These are phyloP conservation scores for Talaromyces sp. DNA, from an alignment of 2,329 filamentous ascomycete species.

Conservation along the genomic window DNA sequence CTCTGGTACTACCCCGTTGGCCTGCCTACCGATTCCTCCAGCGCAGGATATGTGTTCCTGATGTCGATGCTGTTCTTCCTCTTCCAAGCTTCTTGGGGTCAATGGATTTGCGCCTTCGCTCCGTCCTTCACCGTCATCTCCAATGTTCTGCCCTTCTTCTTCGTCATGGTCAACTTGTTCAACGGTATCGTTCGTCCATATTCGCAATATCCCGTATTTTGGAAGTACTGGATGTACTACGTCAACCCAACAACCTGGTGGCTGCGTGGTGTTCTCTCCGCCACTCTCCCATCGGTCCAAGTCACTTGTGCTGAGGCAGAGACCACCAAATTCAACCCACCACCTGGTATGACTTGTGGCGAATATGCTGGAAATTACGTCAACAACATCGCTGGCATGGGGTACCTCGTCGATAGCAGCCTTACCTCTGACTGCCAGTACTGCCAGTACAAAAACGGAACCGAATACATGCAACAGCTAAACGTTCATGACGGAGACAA, in stretches of 20 bases:
- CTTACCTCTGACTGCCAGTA: constrained; percentile 67
- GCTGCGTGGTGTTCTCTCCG: constrained; percentile 70
- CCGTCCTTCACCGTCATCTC: constrained; percentile 77
- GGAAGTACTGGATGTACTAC: constrained; percentile 72
- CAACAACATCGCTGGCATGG: constrained; percentile 48
- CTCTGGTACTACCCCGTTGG: constrained; percentile 79
- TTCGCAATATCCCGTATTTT: constrained; percentile 66
- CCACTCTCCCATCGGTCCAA: constrained; percentile 57
- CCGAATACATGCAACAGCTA: constrained; percentile 65
- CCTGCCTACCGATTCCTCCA: constrained; percentile 64
- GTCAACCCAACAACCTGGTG: constrained; percentile 71
- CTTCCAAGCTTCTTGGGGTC: constrained; percentile 75
- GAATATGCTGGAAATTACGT: constrained; percentile 67
- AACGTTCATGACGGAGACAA: constrained; percentile 63
- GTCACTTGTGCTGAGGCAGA: constrained; percentile 61
- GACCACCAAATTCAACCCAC: constrained; percentile 66
- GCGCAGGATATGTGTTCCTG: constrained; percentile 74
- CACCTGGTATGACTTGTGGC: constrained; percentile 64
- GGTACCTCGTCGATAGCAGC: constrained; percentile 66
- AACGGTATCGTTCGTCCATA: constrained; percentile 77
- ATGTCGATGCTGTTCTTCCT: constrained; percentile 79
- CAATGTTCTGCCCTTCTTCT: constrained; percentile 77
- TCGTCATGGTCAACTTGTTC: constrained; percentile 75
- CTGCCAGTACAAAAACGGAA: constrained; percentile 67
- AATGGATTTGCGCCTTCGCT: constrained; percentile 83